Conservation (phyloP, 2,329 filamentous ascomycete genomes). For the Proliferodiscus dingleyae region DNA sequence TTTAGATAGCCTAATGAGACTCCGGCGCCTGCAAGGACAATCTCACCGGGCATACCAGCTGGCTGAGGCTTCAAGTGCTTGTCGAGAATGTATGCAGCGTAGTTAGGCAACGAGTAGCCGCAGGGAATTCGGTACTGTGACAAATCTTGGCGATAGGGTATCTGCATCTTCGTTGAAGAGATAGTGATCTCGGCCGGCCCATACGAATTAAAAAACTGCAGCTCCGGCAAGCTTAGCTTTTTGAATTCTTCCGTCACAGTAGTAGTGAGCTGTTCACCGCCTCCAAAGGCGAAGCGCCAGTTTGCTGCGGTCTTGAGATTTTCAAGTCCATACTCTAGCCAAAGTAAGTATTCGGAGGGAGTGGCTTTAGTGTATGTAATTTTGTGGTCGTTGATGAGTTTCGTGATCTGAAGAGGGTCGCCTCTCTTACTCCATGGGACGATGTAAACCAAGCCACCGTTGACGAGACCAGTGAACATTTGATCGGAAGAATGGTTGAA, state of each 20-base stretch:
- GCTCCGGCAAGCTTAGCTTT: background rate
- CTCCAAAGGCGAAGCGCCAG: constrained; percentile 23
- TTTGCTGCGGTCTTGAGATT: background rate
- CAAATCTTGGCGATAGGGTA: background rate
- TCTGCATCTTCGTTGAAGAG: background rate
- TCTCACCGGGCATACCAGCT: too few relatives aligned
- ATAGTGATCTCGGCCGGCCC: background rate
- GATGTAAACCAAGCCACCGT: constrained; percentile 9
- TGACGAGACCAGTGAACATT: constrained; percentile 8
- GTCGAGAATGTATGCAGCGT: too few relatives aligned
- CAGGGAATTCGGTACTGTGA: too few relatives aligned
- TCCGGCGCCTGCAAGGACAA: too few relatives aligned
- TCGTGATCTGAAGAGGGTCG: constrained; percentile 8
- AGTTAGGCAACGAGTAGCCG: too few relatives aligned
- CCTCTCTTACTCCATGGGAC: background rate
- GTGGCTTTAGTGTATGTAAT: constrained; percentile 12
- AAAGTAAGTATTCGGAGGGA: constrained; percentile 11
- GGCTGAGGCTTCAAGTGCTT: too few relatives aligned
- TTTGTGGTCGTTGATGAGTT: constrained; percentile 4
- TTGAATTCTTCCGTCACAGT: background rate
- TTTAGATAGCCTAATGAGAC: too few relatives aligned
- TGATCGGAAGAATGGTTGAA: constrained; percentile 14
- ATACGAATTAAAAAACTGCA: constrained; percentile 1
- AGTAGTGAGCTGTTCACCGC: constrained; percentile 10
- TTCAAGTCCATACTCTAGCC: constrained; percentile 2